Evolutionary conservation across 371 early-diverging fungal genomes (phyloP), one percentile per base, ranked within the genome.

Genomic region (Funneliformis caledonium): DNA sequence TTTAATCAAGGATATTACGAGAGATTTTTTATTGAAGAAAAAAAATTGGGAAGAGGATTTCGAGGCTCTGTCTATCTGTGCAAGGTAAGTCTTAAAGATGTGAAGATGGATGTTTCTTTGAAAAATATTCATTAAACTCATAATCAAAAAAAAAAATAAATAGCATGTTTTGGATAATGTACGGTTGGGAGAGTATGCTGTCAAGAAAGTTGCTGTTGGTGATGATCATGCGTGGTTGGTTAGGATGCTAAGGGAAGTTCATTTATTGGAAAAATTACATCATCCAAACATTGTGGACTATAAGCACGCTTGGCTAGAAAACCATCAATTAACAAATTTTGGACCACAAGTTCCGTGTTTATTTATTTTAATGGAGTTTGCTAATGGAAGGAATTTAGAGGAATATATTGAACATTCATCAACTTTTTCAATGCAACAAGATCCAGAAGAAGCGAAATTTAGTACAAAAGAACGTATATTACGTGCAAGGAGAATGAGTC

Each of bases 341-440:
- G 96, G 94, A 2, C 99, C 99, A 0, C 88, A 90, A 80, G 95
- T 98, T 0, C 97, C 99, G 0, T 96, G 96, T 76, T 88, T 98
- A 14, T 98, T 97, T 82, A 97, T 98, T 47, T 86, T 98, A 8
- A 98, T 98, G 99, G 97, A 98, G 83, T 93, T 94, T 68, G 98
- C 98, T 12, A 97, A 97, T 81, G 98, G 97, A 31, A 98, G 98
- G 3, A 98, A 96, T 82, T 88, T 98, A 48, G 97, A 98, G 84
- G 97, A 98, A 78, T 98, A 91, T 82, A 88, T 97, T 70, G 72
- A 81, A 16, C 60, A 75, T n/a, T 45, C 47, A 47, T 52, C 72
- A 14, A 48, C 50, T 52, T 42, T 67, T 67, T 1, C 67, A 33
- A 67, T 37, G 5, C 70, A 70, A 47, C 22, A 45, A 11, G 75